A percentile compares a stretch with the other conserved stretches of the same genome.
Evolutionary conservation across 768 basidiomycete genomes (phyloP).

Genomic region (Panaeolus cyanescens): DNA sequence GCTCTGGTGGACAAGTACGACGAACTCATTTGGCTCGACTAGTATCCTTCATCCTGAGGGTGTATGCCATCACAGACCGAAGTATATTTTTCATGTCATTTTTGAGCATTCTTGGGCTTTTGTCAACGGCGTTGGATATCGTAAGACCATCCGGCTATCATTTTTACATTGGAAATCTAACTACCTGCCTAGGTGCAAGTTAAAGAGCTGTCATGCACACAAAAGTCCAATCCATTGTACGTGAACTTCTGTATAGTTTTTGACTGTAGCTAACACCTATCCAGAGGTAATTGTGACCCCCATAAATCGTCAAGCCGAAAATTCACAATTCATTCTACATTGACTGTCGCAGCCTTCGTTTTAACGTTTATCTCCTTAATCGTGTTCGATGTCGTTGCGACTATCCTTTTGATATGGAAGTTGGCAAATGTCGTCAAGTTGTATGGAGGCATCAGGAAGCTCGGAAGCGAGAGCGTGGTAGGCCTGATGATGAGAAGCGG

Average conservation of each 20-base stretch:
- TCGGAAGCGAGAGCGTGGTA: neutral
- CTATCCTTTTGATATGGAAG: neutral
- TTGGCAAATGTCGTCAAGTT: neutral
- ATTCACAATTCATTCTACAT: neutral
- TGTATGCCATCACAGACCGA: neutral
- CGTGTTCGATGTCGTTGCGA: neutral
- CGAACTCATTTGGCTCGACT: neutral
- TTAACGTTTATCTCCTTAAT: neutral
- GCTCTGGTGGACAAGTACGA: neutral
- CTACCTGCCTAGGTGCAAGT: neutral
- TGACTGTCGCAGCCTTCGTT: neutral
- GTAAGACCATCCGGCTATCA: neutral
- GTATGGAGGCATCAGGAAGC: neutral
- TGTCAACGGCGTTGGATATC: neutral
- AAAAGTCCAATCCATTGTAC: neutral
- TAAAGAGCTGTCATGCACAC: neutral
- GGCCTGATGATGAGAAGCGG: slow-evolving; percentile 1
- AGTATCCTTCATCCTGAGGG: neutral
- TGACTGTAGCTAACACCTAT: neutral
- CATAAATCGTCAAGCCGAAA: neutral
- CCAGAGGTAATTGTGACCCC: neutral
- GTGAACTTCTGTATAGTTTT: neutral
- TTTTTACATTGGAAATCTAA: neutral
- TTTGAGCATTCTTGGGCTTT: neutral
- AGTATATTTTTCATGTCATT: neutral